Conservation (phyloP, 2,329 filamentous ascomycete genomes). For the Paecilomyces niveus region DNA sequence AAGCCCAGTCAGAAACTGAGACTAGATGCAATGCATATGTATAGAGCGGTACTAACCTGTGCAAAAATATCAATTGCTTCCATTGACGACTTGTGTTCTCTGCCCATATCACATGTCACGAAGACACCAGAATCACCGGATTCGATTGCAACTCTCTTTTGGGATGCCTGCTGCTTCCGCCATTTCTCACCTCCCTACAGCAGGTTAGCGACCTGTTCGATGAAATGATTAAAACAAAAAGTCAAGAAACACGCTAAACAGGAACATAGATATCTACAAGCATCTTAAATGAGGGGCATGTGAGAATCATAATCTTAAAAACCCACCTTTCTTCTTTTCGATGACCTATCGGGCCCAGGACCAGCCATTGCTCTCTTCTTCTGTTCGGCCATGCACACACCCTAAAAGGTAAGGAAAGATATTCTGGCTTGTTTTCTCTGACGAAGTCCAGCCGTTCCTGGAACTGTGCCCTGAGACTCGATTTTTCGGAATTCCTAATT, state of each 20-base stretch:
- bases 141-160: constrained; percentile 23
- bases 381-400: constrained; percentile 15
- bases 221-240: constrained; percentile 2
- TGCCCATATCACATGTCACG: constrained; percentile 56
- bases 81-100: constrained; percentile 52
- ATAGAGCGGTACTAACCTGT: constrained; percentile 35
- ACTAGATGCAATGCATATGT: constrained; percentile 5
- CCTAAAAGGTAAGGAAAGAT: neutral
- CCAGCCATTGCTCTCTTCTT: constrained; percentile 26
- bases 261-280: neutral
- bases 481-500: neutral
- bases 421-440: neutral
- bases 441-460: neutral
- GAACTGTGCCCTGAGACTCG: neutral
- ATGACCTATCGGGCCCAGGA: constrained; percentile 13
- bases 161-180: constrained; percentile 16
- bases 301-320: neutral
- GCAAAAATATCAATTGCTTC: constrained; percentile 53
- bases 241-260: neutral
- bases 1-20: neutral
- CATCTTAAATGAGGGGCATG: neutral
- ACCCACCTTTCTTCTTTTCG: constrained; percentile 29
- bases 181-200: constrained; percentile 23
- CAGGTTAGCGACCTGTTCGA: constrained; percentile 1
- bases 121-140: constrained; percentile 55